A percentile compares a stretch with the other conserved stretches of the same genome.
Conservation (phyloP, 148 eudicot genomes). For the Fallopia convolvulus region DNA sequence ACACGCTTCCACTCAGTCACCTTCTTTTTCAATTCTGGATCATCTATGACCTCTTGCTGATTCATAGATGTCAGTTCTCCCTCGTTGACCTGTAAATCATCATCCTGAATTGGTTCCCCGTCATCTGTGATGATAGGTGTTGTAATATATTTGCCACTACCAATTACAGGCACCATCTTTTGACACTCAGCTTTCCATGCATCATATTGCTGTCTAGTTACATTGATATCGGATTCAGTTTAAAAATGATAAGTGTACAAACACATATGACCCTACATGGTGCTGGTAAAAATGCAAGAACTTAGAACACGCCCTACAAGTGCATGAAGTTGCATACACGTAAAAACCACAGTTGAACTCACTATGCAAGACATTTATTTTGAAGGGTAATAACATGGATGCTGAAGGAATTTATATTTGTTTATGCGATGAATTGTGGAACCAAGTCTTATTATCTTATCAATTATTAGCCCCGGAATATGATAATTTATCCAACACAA, state of each 20-base stretch:
- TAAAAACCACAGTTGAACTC: background rate
- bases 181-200: slow-evolving; percentile 75
- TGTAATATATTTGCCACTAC: slow-evolving; percentile 64
- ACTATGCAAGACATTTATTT: background rate
- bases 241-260: slow-evolving; percentile 6
- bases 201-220: slow-evolving; percentile 76
- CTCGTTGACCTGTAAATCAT: slow-evolving; percentile 8
- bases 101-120: slow-evolving; percentile 44
- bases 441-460: background rate
- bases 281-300: background rate
- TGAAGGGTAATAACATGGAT: background rate
- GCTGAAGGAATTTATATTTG: background rate
- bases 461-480: background rate
- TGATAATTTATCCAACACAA: background rate
- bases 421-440: background rate
- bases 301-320: background rate
- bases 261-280: background rate
- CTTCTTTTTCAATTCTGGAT: slow-evolving; percentile 41
- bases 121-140: slow-evolving; percentile 59
- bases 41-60: slow-evolving; percentile 18
- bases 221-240: slow-evolving; percentile 17
- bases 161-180: slow-evolving; percentile 70
- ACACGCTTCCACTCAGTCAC: slow-evolving; percentile 71
- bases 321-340: background rate
- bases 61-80: background rate